Evolutionary conservation across 805 yeast species (phyloP).

Genomic region (Candida sanyiensis): DNA sequence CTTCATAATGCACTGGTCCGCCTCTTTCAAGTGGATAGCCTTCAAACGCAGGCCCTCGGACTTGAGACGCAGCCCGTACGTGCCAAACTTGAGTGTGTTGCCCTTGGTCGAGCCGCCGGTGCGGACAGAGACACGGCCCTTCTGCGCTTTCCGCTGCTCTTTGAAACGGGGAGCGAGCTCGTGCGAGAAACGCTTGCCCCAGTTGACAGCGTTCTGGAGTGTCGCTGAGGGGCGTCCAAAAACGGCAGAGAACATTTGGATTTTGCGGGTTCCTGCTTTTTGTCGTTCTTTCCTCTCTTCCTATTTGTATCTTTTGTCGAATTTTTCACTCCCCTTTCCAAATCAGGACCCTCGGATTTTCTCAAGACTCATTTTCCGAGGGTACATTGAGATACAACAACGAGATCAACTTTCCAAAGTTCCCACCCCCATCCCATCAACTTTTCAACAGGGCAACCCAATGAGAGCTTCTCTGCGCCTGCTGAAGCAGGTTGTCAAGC

Average conservation of each 20-base stretch:
- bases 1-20: conserved; percentile 81
- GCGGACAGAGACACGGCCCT: conserved; percentile 91
- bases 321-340: conserved; percentile 1
- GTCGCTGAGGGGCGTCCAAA: conserved; percentile 1
- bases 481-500: conserved; percentile 2
- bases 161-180: conserved; percentile 28
- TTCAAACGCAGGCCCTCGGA: conserved; percentile 82
- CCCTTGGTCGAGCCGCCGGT: conserved; percentile 94
- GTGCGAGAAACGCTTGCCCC: conserved; percentile 26
- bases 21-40: conserved; percentile 86
- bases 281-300: background rate
- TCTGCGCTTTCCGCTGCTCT: conserved; percentile 62
- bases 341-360: background rate
- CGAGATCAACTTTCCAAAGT: too few relatives aligned
- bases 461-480: conserved; percentile 2
- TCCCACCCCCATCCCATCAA: background rate
- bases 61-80: conserved; percentile 79
- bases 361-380: background rate
- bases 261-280: background rate
- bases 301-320: background rate
- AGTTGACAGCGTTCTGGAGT: background rate
- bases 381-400: too few relatives aligned
- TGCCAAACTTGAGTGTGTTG: conserved; percentile 72
- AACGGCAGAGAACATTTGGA: conserved; percentile 1
- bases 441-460: background rate